These are phyloP conservation scores for Silene coronaria DNA, from an alignment of 179 eudicot genomes.

Conservation along the genomic window DNA sequence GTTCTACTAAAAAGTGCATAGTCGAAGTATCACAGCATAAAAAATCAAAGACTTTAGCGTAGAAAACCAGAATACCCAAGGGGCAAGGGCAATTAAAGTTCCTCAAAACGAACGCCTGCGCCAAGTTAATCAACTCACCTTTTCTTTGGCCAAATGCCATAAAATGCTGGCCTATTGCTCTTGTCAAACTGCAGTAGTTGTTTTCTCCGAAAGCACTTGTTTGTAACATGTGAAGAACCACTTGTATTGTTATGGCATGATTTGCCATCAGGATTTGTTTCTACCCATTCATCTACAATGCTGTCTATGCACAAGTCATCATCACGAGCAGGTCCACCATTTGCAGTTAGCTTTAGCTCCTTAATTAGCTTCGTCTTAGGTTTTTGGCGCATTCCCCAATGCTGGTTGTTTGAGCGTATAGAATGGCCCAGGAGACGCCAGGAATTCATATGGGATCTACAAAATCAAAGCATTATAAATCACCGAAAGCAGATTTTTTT, in stretches of 20 bases:
- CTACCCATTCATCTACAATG: slow-evolving; percentile 56
- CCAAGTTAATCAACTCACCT: slow-evolving; percentile 38
- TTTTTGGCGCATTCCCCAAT: slow-evolving; percentile 64
- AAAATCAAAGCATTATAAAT: slow-evolving; percentile 21
- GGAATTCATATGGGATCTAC: slow-evolving; percentile 63
- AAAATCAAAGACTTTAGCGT: neutral
- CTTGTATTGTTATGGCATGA: slow-evolving; percentile 28
- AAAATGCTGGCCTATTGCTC: slow-evolving; percentile 87
- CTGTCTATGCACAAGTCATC: slow-evolving; percentile 46
- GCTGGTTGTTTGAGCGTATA: slow-evolving; percentile 43
- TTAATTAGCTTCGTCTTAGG: slow-evolving; percentile 65
- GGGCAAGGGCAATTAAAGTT: neutral
- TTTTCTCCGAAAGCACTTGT: slow-evolving; percentile 34
- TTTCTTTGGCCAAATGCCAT: slow-evolving; percentile 79
- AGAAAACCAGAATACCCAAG: neutral
- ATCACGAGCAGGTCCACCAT: slow-evolving; percentile 36
- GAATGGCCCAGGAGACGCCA: slow-evolving; percentile 60
- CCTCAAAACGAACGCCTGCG: neutral
- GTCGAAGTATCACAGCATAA: neutral
- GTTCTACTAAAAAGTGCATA: neutral
- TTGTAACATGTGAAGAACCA: slow-evolving; percentile 26
- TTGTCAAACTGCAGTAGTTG: slow-evolving; percentile 88
- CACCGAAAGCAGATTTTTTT: neutral
- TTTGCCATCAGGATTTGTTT: slow-evolving; percentile 29
- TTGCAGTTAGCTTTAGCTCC: slow-evolving; percentile 59